These are phyloP conservation scores for Dendrostoma leiphaemia DNA, from an alignment of 2,329 filamentous ascomycete genomes.

Conservation along the genomic window DNA sequence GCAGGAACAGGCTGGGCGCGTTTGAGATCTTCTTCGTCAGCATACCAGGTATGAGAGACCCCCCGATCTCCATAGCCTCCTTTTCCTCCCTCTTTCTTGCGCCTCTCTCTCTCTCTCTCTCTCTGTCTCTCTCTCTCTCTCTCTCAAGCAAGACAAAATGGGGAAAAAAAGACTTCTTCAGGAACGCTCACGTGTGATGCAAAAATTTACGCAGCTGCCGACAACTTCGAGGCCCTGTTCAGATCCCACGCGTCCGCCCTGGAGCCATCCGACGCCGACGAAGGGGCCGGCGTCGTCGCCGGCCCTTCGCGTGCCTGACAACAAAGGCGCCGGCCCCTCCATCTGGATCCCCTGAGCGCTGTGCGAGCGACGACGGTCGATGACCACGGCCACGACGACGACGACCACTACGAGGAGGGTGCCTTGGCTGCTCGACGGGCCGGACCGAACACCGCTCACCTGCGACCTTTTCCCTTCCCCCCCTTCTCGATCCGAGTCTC, in stretches of 20 bases:
- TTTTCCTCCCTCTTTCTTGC: neutral
- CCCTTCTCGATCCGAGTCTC: neutral
- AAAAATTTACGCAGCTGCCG: constrained; percentile 26
- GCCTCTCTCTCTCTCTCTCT: neutral
- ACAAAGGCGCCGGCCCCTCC: no score
- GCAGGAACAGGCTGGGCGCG: constrained; percentile 43
- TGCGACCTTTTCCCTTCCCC: neutral
- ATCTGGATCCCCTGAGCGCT: no score
- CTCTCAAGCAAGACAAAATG: neutral
- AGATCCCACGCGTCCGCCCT: constrained; percentile 19
- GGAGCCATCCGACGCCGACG: constrained; percentile 6
- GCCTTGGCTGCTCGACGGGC: neutral
- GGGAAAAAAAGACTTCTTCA: neutral
- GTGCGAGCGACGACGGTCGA: no score
- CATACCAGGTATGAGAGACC: constrained; percentile 39
- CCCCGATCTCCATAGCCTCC: neutral
- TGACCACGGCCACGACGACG: no score
- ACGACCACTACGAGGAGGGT: neutral
- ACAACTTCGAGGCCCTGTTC: constrained; percentile 42
- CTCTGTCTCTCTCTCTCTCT: neutral
- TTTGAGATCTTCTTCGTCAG: constrained; percentile 52
- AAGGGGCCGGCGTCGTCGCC: neutral
- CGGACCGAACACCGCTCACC: neutral
- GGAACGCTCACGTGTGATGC: neutral
- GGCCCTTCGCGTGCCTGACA: neutral